phyloP scores from a whole-genome alignment of 2,329 filamentous ascomycete genomes.

The Botrytis sinoallii region DNA sequence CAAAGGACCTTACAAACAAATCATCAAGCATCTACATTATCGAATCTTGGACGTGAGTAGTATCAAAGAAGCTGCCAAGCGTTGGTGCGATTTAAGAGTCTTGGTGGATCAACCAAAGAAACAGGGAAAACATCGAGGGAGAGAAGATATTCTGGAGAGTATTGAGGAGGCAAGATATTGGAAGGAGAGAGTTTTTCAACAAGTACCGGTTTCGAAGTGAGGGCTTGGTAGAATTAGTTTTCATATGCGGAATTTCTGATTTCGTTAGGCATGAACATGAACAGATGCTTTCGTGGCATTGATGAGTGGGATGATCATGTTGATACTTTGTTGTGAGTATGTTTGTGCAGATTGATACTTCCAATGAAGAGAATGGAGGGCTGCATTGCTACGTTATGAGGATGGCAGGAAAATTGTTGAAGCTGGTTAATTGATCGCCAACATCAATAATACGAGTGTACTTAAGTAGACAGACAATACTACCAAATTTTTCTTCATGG shows the following conservation, averaged over 20 bases:
- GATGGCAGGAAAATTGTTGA: not conserved
- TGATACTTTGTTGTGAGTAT: not conserved
- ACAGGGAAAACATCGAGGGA: slow-evolving; percentile 74
- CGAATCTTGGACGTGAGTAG: slow-evolving; percentile 88
- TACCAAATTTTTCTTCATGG: not conserved
- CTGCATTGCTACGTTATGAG: not conserved
- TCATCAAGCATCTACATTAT: slow-evolving; percentile 80
- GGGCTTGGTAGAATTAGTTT: not conserved
- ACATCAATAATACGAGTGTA: not conserved
- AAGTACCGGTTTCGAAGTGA: not conserved
- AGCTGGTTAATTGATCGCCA: not conserved
- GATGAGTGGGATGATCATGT: not conserved
- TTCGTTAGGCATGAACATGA: not conserved
- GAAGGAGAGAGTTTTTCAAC: slow-evolving; percentile 62
- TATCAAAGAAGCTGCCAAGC: slow-evolving; percentile 82
- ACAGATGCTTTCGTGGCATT: not conserved
- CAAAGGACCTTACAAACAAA: slow-evolving; percentile 67
- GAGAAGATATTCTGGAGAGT: slow-evolving; percentile 89
- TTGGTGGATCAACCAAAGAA: slow-evolving; percentile 66
- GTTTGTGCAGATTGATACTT: not conserved
- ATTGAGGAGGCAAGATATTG: slow-evolving; percentile 90
- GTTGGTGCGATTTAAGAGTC: slow-evolving; percentile 70
- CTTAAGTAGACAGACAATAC: not conserved
- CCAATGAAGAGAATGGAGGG: not conserved
- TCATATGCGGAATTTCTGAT: not conserved